phyloP scores from a whole-genome alignment of 176 grass and related monocot genomes.

The Ensete glaucum region DNA sequence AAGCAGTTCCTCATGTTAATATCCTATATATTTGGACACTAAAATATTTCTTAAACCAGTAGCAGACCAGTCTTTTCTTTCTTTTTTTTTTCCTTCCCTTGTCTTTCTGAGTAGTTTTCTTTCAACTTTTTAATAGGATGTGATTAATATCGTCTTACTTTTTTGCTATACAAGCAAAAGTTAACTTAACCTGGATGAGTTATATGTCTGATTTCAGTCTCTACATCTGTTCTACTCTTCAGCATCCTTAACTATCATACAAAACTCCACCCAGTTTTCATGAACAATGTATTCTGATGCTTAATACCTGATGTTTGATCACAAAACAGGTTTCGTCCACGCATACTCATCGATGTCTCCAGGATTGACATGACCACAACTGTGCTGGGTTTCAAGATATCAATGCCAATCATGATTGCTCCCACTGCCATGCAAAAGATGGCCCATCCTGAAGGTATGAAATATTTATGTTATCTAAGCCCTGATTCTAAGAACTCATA shows the following conservation, averaged over 20 bases:
- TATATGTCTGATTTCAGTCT: neutral
- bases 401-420: constrained; percentile 95
- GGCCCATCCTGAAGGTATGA: constrained; percentile 88
- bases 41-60: too few relatives aligned
- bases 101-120: neutral
- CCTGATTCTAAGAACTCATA: too few relatives aligned
- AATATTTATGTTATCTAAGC: too few relatives aligned
- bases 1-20: too few relatives aligned
- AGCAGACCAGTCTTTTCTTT: too few relatives aligned
- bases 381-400: constrained; percentile 87
- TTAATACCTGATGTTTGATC: neutral
- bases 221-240: neutral
- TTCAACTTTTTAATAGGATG: neutral
- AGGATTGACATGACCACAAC: constrained; percentile 84
- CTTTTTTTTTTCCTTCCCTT: rapidly evolving
- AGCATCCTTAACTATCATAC: neutral
- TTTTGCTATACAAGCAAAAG: neutral
- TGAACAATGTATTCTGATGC: neutral
- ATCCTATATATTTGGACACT: too few relatives aligned
- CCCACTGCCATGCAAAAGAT: constrained; percentile 94
- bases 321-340: constrained; percentile 71
- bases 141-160: neutral
- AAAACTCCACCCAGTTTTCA: neutral
- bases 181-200: too few relatives aligned
- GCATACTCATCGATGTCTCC: constrained; percentile 90